Percentiles rank a stretch among this genome's conserved stretches.
phyloP scores from a whole-genome alignment of 495 filamentous ascomycete species.

The Penicillium pancosmium region DNA sequence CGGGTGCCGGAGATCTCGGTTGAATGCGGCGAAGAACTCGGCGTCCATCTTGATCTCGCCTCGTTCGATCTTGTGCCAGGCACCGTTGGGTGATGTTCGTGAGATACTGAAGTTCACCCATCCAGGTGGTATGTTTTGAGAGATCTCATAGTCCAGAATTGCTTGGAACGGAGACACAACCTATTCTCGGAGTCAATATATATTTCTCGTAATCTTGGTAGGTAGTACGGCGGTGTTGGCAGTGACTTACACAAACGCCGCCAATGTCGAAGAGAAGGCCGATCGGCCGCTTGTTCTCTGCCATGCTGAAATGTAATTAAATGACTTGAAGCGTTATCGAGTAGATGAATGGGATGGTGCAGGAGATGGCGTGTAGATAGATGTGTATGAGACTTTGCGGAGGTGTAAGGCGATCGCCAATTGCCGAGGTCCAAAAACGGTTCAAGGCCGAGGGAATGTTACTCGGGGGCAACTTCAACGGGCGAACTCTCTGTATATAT shows the following conservation, averaged over 20 bases:
- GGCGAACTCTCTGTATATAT: background rate
- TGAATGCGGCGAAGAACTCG: slow-evolving; percentile 77
- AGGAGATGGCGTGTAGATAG: background rate
- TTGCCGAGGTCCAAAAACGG: slow-evolving; percentile 7
- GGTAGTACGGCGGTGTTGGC: too few relatives aligned
- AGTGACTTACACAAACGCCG: slow-evolving; percentile 81
- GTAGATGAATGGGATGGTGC: background rate
- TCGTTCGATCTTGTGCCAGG: slow-evolving; percentile 83
- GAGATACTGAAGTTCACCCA: slow-evolving; percentile 93
- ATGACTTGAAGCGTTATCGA: background rate
- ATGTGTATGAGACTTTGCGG: slow-evolving; percentile 5
- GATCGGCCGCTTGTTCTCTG: slow-evolving; percentile 57
- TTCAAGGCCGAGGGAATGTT: slow-evolving; percentile 1
- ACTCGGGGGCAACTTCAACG: background rate
- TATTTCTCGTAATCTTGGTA: too few relatives aligned
- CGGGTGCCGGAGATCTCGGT: slow-evolving; percentile 66
- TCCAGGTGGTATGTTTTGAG: slow-evolving; percentile 73
- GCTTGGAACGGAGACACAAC: slow-evolving; percentile 90
- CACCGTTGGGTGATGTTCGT: slow-evolving; percentile 72
- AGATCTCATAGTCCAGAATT: slow-evolving; percentile 84
- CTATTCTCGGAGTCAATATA: slow-evolving; percentile 39
- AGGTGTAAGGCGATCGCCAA: slow-evolving; percentile 15
- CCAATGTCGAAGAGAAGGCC: slow-evolving; percentile 95
- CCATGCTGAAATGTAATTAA: slow-evolving; percentile 30
- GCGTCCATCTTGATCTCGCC: slow-evolving; percentile 72